Evolutionary conservation across 2,329 filamentous ascomycete genomes (phyloP).

Genomic region (Fusarium duplospermum): DNA sequence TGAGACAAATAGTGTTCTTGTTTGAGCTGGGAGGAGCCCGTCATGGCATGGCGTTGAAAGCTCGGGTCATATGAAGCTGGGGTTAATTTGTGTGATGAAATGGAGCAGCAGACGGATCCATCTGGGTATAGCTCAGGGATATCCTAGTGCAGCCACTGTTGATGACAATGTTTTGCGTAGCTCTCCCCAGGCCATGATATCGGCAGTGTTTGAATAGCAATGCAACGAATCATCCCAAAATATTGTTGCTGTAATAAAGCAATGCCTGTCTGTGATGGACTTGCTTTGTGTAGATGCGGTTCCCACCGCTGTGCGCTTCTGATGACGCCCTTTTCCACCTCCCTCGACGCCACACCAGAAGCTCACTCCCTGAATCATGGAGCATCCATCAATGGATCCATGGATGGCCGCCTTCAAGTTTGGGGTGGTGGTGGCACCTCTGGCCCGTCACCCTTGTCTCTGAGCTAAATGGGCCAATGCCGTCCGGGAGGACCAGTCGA

Average conservation of each 20-base stretch:
- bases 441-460: slow-evolving; percentile 28
- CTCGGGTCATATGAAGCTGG: slow-evolving; percentile 13
- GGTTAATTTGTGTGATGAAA: slow-evolving; percentile 2
- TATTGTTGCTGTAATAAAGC: background rate
- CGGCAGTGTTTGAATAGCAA: background rate
- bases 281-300: slow-evolving; percentile 1
- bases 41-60: slow-evolving; percentile 11
- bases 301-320: slow-evolving; percentile 17
- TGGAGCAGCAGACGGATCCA: slow-evolving; percentile 3
- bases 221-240: background rate
- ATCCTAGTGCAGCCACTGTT: slow-evolving; percentile 21
- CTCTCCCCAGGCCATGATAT: background rate
- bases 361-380: slow-evolving; percentile 41
- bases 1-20: slow-evolving; percentile 11
- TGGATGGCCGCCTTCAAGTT: slow-evolving; percentile 14
- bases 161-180: background rate
- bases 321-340: slow-evolving; percentile 29
- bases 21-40: slow-evolving; percentile 7
- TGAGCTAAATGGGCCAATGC: slow-evolving; percentile 14
- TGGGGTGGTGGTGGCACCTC: slow-evolving; percentile 30
- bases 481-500: slow-evolving; percentile 5
- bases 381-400: slow-evolving; percentile 6
- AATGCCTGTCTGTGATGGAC: slow-evolving; percentile 10
- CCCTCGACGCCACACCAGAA: slow-evolving; percentile 34
- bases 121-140: slow-evolving; percentile 23